Percentiles rank a stretch among this genome's conserved stretches.
Conservation (phyloP, 495 filamentous ascomycete species). For the Rostrohypoxylon terebratum region DNA sequence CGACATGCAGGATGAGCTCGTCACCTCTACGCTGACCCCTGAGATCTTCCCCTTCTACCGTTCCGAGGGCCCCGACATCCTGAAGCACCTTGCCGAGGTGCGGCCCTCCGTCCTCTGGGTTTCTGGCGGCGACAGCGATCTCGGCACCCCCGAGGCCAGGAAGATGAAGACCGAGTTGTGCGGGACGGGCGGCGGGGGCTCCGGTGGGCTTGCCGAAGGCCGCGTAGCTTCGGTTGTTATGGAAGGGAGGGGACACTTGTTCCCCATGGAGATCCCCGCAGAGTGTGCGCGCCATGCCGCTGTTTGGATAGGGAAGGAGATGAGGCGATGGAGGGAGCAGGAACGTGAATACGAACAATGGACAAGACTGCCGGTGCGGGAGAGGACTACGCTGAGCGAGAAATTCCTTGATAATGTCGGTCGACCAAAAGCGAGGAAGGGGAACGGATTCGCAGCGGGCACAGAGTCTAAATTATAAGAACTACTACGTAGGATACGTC, state of each 20-base stretch:
- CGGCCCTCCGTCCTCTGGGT: constrained; percentile 86
- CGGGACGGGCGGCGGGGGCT: constrained; percentile 74
- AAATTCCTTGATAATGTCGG: constrained; percentile 67
- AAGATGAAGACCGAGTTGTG: constrained; percentile 71
- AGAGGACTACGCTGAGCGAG: constrained; percentile 70
- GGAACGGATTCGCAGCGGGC: background rate
- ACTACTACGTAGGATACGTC: background rate
- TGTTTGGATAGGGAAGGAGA: constrained; percentile 71
- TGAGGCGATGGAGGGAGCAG: constrained; percentile 72
- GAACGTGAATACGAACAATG: constrained; percentile 68
- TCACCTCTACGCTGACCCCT: background rate
- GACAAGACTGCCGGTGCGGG: constrained; percentile 60
- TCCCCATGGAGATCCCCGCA: constrained; percentile 83
- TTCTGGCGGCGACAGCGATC: constrained; percentile 73
- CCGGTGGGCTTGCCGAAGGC: constrained; percentile 71
- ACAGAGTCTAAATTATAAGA: constrained; percentile 43
- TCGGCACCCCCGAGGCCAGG: constrained; percentile 66
- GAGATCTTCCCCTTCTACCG: constrained; percentile 74
- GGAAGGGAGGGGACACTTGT: constrained; percentile 78
- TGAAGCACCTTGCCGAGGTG: constrained; percentile 72
- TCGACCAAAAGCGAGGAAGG: constrained; percentile 28
- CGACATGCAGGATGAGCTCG: constrained; percentile 19
- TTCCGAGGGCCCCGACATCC: constrained; percentile 73
- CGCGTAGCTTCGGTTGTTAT: constrained; percentile 77
- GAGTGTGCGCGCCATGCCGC: constrained; percentile 72